A percentile compares a stretch with the other conserved stretches of the same genome.
Conservation (phyloP, 257 asterid genomes). For the Petunia axillaris region DNA sequence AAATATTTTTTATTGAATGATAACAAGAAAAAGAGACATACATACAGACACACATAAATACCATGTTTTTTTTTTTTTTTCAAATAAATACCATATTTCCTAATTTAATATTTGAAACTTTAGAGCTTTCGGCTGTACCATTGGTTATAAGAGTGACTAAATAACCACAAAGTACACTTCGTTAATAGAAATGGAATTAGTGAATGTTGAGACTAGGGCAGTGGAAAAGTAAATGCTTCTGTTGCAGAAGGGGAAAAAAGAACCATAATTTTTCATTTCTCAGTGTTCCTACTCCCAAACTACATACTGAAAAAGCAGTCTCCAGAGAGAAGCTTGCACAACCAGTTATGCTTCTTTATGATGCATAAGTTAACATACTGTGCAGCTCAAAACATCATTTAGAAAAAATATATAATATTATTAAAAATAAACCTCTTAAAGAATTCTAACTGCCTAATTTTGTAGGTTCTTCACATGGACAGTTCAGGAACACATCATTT, state of each 20-base stretch:
- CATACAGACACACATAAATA: not conserved
- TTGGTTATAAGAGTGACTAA: not conserved
- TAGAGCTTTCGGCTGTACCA: not conserved
- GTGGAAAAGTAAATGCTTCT: not conserved
- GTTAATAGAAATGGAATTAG: not conserved
- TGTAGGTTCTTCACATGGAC: slow-evolving; percentile 73
- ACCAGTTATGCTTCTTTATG: slow-evolving; percentile 13
- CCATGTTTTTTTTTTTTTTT: not conserved
- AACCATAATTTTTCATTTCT: not conserved
- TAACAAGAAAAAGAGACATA: not conserved
- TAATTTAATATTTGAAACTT: not conserved
- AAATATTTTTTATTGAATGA: not conserved
- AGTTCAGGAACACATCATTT: slow-evolving; percentile 41
- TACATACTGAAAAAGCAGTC: not conserved
- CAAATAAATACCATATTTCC: not conserved
- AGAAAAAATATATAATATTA: not conserved
- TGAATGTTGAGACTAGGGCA: not conserved
- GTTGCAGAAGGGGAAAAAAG: not conserved
- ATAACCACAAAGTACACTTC: not conserved
- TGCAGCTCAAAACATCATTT: slow-evolving; percentile 20
- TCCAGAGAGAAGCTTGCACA: not conserved
- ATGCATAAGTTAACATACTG: slow-evolving; percentile 4
- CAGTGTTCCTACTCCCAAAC: not conserved
- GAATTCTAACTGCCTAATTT: not conserved
- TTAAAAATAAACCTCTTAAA: not conserved